Evolutionary conservation across 768 basidiomycete species (phyloP).

Genomic region (Auricularia sp.): DNA sequence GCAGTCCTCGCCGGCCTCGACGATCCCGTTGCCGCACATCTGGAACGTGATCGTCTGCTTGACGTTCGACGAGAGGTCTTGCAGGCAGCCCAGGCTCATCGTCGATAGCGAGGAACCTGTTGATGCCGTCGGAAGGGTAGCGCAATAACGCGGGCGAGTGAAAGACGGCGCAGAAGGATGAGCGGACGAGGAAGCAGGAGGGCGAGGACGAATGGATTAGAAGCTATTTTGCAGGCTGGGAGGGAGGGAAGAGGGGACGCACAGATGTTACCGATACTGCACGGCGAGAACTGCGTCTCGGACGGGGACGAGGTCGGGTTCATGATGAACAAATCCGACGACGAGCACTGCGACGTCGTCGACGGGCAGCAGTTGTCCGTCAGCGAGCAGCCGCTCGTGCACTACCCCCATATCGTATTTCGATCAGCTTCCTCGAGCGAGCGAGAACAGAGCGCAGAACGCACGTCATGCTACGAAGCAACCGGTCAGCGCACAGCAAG

Average conservation of each 20-base stretch:
- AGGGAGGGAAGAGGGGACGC: constrained; percentile 16
- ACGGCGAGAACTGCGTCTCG: constrained; percentile 66
- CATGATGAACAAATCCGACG: constrained; percentile 57
- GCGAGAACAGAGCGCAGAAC: too few species aligned
- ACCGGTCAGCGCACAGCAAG: constrained; percentile 10
- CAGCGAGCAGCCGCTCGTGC: constrained; percentile 51
- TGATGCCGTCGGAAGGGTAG: too few species aligned
- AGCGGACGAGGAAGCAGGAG: constrained; percentile 51
- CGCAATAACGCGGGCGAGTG: too few species aligned
- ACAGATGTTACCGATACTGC: constrained; percentile 82
- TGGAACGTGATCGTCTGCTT: constrained; percentile 46
- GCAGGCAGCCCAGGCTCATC: constrained; percentile 58
- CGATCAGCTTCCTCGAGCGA: too few species aligned
- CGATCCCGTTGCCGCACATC: constrained; percentile 78
- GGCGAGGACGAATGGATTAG: background rate
- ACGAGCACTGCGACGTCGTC: constrained; percentile 42
- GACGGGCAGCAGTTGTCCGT: constrained; percentile 61
- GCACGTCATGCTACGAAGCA: constrained; percentile 39
- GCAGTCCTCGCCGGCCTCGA: constrained; percentile 77
- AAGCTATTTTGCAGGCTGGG: background rate
- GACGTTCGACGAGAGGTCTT: constrained; percentile 37
- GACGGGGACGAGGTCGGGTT: constrained; percentile 56
- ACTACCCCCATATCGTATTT: constrained; percentile 27
- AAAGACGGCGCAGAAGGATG: too few species aligned
- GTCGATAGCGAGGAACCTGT: constrained; percentile 15